Conservation (phyloP, 2,329 filamentous ascomycete genomes). For the Furcasterigmium sp. region DNA sequence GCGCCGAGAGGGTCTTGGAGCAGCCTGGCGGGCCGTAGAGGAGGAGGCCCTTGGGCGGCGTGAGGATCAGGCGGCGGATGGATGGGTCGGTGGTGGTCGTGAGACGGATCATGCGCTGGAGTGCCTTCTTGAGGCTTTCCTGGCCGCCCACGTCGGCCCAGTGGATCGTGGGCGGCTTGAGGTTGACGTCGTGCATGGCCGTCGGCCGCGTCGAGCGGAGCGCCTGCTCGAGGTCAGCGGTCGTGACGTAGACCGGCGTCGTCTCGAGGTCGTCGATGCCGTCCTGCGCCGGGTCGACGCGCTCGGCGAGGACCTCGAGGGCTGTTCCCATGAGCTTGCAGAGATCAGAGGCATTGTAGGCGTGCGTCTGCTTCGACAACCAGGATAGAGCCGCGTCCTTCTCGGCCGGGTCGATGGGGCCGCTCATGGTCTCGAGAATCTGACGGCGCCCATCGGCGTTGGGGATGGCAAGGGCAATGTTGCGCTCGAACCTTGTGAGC, state of each 20-base stretch:
- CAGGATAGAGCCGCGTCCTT: conserved; percentile 48
- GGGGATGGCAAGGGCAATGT: conserved; percentile 73
- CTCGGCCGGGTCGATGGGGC: conserved; percentile 38
- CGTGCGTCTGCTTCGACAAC: conserved; percentile 74
- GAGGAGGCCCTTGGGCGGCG: conserved; percentile 74
- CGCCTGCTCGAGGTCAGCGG: conserved; percentile 58
- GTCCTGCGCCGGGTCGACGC: conserved; percentile 19
- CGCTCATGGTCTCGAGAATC: conserved; percentile 61
- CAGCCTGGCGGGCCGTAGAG: conserved; percentile 92
- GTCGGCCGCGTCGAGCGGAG: conserved; percentile 69
- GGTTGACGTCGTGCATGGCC: conserved; percentile 82
- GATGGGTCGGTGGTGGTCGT: conserved; percentile 24
- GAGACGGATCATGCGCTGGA: conserved; percentile 45
- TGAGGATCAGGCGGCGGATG: conserved; percentile 31
- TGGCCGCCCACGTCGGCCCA: conserved; percentile 91
- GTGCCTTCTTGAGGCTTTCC: conserved; percentile 61
- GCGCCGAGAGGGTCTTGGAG: conserved; percentile 88
- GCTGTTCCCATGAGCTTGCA: conserved; percentile 48
- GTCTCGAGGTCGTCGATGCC: conserved; percentile 11
- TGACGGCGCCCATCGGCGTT: conserved; percentile 64
- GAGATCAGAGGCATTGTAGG: conserved; percentile 78
- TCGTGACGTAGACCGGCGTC: conserved; percentile 20
- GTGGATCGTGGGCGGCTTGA: conserved; percentile 79
- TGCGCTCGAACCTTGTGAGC: conserved; percentile 56
- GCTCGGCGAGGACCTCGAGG: conserved; percentile 21